Conservation (phyloP, 139 green algal genomes). For the Micromonas pusilla region DNA sequence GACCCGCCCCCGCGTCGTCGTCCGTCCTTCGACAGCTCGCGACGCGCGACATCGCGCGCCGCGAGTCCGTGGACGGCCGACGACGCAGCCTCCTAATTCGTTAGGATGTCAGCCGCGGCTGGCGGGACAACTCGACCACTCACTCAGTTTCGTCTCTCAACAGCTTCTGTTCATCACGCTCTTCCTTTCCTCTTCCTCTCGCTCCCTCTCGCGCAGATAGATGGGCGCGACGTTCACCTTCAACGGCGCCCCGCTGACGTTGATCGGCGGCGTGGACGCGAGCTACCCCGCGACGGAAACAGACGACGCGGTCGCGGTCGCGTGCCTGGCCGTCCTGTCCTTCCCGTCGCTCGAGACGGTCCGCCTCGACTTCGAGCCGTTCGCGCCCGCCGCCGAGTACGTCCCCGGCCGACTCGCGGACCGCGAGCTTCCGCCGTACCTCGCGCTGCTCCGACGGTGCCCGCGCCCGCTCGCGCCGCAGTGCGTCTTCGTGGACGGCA, state of each 20-base stretch:
- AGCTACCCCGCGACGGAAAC: not conserved
- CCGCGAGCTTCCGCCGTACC: slow-evolving; percentile 26
- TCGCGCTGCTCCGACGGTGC: slow-evolving; percentile 4
- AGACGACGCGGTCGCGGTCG: not conserved
- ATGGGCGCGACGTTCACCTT: too few relatives aligned
- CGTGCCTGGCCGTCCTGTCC: not conserved
- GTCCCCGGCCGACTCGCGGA: slow-evolving; percentile 37
- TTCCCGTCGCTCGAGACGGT: not conserved
- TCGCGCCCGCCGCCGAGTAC: not conserved
- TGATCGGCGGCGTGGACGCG: not conserved
- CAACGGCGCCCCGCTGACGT: not conserved
- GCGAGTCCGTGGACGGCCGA: too few relatives aligned
- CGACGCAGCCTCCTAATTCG: too few relatives aligned
- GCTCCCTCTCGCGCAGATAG: too few relatives aligned
- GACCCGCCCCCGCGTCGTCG: not conserved
- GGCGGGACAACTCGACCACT: too few relatives aligned
- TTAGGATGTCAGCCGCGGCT: too few relatives aligned
- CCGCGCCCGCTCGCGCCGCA: slow-evolving; percentile 15
- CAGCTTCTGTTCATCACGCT: too few relatives aligned
- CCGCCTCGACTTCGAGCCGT: not conserved
- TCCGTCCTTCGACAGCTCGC: too few relatives aligned
- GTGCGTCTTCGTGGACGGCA: slow-evolving; percentile 41
- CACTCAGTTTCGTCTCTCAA: too few relatives aligned
- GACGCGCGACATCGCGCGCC: too few relatives aligned
- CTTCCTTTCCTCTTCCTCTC: too few relatives aligned